Evolutionary conservation across 2,329 filamentous ascomycete genomes (phyloP).

Genomic region (Colletotrichum orbiculare): DNA sequence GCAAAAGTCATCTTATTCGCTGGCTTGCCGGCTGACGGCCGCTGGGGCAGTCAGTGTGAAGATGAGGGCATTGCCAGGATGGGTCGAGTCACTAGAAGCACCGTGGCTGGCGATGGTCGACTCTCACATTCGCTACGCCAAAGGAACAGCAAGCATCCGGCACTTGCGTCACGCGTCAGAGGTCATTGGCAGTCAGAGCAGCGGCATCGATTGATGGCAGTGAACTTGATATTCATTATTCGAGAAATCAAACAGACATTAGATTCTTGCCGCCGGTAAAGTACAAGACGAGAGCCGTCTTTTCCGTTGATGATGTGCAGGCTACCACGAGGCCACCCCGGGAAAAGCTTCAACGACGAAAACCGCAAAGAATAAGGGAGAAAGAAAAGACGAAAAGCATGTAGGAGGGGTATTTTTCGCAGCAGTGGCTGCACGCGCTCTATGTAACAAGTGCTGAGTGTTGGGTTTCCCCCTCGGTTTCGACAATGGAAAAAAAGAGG

Average conservation of each 20-base stretch:
- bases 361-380: not conserved
- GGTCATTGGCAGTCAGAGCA: no score
- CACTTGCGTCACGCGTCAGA: no score
- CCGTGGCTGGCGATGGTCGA: no score
- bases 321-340: no score
- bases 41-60: no score
- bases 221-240: not conserved
- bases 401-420: slow-evolving; percentile 16
- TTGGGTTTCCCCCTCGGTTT: not conserved
- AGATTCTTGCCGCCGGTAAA: not conserved
- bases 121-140: no score
- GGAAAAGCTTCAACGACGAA: not conserved
- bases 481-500: not conserved
- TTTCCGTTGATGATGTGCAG: no score
- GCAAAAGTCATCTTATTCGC: not conserved
- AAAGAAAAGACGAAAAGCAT: not conserved
- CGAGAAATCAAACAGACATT: not conserved
- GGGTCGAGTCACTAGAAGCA: no score
- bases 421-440: slow-evolving; percentile 29
- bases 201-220: no score
- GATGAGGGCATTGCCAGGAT: no score
- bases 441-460: not conserved
- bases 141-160: no score
- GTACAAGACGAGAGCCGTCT: no score
- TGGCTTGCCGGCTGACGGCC: not conserved